Base-by-base conservation (phyloP, 257 asterid species). In the Ajuga chamaepitys region DNA sequence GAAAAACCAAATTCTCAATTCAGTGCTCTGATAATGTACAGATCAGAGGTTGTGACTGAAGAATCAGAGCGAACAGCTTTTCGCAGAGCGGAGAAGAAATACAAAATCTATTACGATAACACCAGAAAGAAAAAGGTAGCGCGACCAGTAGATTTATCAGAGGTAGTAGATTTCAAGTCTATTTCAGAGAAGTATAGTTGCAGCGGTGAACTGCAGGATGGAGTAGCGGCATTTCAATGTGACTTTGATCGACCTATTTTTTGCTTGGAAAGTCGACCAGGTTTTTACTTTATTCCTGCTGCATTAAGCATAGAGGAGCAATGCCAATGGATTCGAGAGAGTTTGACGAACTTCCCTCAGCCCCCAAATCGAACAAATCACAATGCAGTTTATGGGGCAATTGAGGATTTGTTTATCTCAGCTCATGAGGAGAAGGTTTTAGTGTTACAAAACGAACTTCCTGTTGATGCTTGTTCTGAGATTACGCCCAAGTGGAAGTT, bases 311-410 rank as follows among this genome's bases (percentile, higher is more conserved):
- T 79, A 61, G 88, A 84, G 74, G 96, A 87, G 62, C 97, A 93
- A 67, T 80, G 88, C 67, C 80, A 48, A 8, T 93, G 97, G 99
- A 83, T 86, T 58, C 81, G 66, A 82, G 95, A 89, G 85, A 87
- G 99, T 78, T 78, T 93, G 52, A 68, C 78, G 16, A 87, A 76
- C 74, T 93, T 93, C 58, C 96, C 97, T 62, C 97, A 87, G 66
- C 96, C 96, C 7, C 97, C 96, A 0, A 82, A 89, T 73, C 80
- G 98, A 44, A 92, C 98, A 13, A 89, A 92, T 74, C 98, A 92
- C 78, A 84, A 84, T 83, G 96, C 88, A 37, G 70, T 84, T 41
- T 93, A 93, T 68, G 99, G 97, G 28, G 84, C 96, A 24, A 70
- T 89, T 62, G 46, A 71, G 66, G 83, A 89, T 77, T 81, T 93